Base-by-base conservation (phyloP, 2,329 filamentous ascomycete species). In the Monilinia fructicola region DNA sequence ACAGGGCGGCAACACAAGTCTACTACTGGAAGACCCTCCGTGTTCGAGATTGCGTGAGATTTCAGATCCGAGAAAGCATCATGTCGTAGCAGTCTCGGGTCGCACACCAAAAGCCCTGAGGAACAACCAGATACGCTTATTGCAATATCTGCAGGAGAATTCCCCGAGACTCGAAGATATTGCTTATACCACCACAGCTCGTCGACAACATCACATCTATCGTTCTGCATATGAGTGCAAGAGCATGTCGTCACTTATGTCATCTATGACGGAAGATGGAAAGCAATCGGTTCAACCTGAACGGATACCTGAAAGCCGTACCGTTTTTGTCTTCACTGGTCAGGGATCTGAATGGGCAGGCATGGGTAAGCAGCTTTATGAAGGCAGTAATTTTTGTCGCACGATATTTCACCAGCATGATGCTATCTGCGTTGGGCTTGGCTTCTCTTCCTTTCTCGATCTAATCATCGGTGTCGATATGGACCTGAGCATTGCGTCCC, bases 51-150 rank as follows among this genome's bases (percentile, higher is more conserved):
- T 78, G 75, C 42, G 64, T n/a, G 71, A 54, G 21, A 69, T 40
- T 38, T 56, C 42, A n/a, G 82, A 85, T 69, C 70, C 78, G 14
- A 78, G 83, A 23, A 73, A 75, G 6, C 75, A 74, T 9, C 80
- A 84, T 53, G 70, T 80, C 4, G 75, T 85, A 11, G 72, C 80
- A 11, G 73, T 84, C 11, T 82, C 82, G 4, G 90, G 89, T 1
- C 74, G 74, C 66, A 72, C 71, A 10, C 65, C 68, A 48, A 67
- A 67, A 42, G 69, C 73, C 1, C 67, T 75, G 58, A 67, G 68
- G 21, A 40, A 69, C 26, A 75, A 76, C 54, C 62, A 67, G 21
- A 54, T 69, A 10, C 67, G 68, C 18, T 56, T 74, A 4, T 40
- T 73, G 14, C 44, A 65, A 2, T 73, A 70, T 53, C 42, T 75